Base-by-base conservation (phyloP, 345 rosid species). In the Salix udensis region DNA sequence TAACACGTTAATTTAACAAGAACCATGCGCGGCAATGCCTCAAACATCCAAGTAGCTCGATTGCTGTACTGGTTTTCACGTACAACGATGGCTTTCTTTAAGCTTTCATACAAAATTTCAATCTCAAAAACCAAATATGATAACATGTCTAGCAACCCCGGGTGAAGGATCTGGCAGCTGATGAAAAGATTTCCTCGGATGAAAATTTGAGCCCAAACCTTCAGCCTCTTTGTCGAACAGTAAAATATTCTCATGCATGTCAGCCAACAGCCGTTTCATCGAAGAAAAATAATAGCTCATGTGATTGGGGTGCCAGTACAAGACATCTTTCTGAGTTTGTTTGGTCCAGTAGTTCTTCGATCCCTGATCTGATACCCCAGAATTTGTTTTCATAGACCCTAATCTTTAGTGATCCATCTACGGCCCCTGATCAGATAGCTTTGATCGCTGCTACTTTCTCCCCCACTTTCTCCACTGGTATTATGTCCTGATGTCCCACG, bases 361-460 rank as follows among this genome's bases (percentile, higher is more conserved):
- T 24, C 64, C 28, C 12, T 55, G 62, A 55, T 55, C 62, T 55
- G 62, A 21, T 55, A 55, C 62, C 62, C 26, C 64, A n/a, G 64
- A n/a, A 23, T 58, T 10, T 58, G 64, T n/a, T 58, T 58, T 13
- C 28, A 12, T 55, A n/a, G 1, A 64, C 42, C 75, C 79, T 90
- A 93, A 48, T 89, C 98, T 82, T 87, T 93, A 31, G 89, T 93
- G 79, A 91, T 84, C 99, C 97, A 96, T 82, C 98, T 88, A 37
- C 81, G 80, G 53, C 97, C 99, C 67, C 97, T 83, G 64, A 89
- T 84, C 72, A 88, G 91, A 80, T 81, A 88, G 83, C 87, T 88
- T 79, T 93, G 98, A 74, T 96, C 98, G 55, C 94, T 89, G 83
- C 97, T 91, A 84, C 99, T 91, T 84, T 96, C 98, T 78, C 99